Percentiles rank a stretch among this genome's conserved stretches.
phyloP scores from a whole-genome alignment of 768 basidiomycete species.

The Mrakia gelida region DNA sequence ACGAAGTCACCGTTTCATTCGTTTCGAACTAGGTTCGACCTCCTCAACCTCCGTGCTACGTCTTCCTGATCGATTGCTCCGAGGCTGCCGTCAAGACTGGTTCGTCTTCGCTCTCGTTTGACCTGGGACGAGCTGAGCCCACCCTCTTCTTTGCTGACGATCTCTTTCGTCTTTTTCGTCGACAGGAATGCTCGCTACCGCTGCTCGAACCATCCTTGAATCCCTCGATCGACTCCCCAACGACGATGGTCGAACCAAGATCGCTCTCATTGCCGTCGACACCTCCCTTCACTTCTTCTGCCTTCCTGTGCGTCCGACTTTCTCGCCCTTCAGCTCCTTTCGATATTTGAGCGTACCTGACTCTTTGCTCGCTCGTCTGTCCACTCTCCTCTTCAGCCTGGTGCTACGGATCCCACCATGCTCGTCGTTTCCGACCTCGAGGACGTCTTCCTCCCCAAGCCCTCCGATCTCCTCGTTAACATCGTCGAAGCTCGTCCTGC shows the following conservation, averaged over 20 bases:
- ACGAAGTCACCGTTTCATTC: no score
- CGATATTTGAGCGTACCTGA: not conserved
- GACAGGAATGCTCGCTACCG: slow-evolving; percentile 94
- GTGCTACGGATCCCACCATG: slow-evolving; percentile 72
- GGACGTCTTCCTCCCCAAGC: slow-evolving; percentile 96
- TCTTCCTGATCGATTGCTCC: slow-evolving; percentile 95
- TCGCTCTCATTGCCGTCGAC: slow-evolving; percentile 88
- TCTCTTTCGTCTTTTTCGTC: not conserved
- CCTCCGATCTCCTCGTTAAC: slow-evolving; percentile 93
- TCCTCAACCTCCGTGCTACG: slow-evolving; percentile 93
- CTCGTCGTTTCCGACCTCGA: slow-evolving; percentile 95
- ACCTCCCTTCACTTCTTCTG: slow-evolving; percentile 95
- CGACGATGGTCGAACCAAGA: slow-evolving; percentile 85
- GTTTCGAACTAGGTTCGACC: slow-evolving; percentile 58
- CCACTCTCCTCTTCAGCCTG: slow-evolving; percentile 37
- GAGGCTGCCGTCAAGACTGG: slow-evolving; percentile 85
- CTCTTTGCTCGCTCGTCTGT: no score
- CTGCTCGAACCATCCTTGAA: slow-evolving; percentile 92
- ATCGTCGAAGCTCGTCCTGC: slow-evolving; percentile 74
- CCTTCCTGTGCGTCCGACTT: slow-evolving; percentile 58
- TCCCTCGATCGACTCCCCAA: slow-evolving; percentile 93
- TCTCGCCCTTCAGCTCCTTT: not conserved
- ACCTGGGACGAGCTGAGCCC: not conserved
- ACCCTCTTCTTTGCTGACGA: not conserved
- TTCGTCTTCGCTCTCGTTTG: slow-evolving; percentile 41